A percentile compares a stretch with the other conserved stretches of the same genome.
Evolutionary conservation across 108 stramenopile genomes (phyloP).

Genomic region (Cyclotella choctawhatcheeana): DNA sequence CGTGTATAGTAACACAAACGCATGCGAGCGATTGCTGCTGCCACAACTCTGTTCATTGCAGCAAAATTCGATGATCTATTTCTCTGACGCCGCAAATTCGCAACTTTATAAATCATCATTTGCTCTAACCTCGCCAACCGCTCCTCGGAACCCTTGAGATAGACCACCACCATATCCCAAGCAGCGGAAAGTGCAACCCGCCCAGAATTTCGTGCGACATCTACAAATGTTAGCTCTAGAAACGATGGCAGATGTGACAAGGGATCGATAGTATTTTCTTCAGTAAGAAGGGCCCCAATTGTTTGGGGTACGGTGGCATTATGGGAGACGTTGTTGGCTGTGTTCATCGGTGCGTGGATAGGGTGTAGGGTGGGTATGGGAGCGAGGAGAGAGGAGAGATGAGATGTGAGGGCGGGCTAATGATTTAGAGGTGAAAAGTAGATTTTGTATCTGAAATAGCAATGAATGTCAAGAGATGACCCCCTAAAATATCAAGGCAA

Average conservation of each 20-base stretch:
- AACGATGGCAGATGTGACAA: constrained; percentile 80
- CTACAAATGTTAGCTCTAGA: constrained; percentile 78
- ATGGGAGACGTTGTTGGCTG: constrained; percentile 9
- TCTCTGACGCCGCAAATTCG: background rate
- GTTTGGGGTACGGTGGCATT: constrained; percentile 69
- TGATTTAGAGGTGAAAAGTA: too few relatives aligned
- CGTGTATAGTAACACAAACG: constrained; percentile 16
- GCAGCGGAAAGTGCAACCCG: constrained; percentile 57
- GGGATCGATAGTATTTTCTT: constrained; percentile 84
- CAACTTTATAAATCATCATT: constrained; percentile 18
- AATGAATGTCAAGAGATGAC: too few relatives aligned
- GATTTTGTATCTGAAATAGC: too few relatives aligned
- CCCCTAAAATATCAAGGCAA: too few relatives aligned
- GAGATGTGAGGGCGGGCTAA: too few relatives aligned
- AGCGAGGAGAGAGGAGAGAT: background rate
- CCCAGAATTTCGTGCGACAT: constrained; percentile 63
- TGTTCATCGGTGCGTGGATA: too few relatives aligned
- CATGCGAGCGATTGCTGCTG: constrained; percentile 17
- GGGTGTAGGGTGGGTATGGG: background rate
- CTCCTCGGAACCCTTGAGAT: constrained; percentile 19
- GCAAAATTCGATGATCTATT: background rate
- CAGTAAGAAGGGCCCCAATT: constrained; percentile 76
- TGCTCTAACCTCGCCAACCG: constrained; percentile 14
- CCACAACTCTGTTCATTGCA: background rate
- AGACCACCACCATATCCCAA: constrained; percentile 37